These are phyloP conservation scores for Solanum hybrid DNA, from an alignment of 305 asterid species.

Conservation along the genomic window DNA sequence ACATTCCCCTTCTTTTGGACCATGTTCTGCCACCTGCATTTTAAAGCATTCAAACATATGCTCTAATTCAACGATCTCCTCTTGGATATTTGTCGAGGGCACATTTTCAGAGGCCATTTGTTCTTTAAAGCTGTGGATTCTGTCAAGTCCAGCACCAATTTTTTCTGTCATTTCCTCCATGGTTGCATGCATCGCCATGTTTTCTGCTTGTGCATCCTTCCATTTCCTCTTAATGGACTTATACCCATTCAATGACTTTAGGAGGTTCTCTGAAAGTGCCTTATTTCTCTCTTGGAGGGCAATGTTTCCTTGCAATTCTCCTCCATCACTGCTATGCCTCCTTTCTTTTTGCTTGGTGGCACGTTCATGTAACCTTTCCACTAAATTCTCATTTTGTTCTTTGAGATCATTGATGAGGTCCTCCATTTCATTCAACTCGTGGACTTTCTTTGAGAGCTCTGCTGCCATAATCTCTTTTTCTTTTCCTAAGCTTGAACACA, in stretches of 20 bases:
- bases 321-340: neutral
- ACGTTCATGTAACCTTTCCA: slow-evolving; percentile 35
- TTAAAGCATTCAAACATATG: slow-evolving; percentile 39
- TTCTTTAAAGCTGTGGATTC: slow-evolving; percentile 37
- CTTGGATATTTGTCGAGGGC: slow-evolving; percentile 22
- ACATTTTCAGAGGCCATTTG: slow-evolving; percentile 13
- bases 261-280: slow-evolving; percentile 48
- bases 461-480: slow-evolving; percentile 71
- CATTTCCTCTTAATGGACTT: slow-evolving; percentile 55
- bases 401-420: slow-evolving; percentile 45
- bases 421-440: slow-evolving; percentile 52
- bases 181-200: slow-evolving; percentile 22
- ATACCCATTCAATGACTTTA: slow-evolving; percentile 48
- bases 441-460: slow-evolving; percentile 51
- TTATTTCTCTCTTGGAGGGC: slow-evolving; percentile 57
- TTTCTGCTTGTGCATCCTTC: slow-evolving; percentile 45
- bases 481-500: slow-evolving; percentile 70
- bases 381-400: slow-evolving; percentile 38
- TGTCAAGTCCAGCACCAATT: slow-evolving; percentile 30
- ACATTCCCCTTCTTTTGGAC: slow-evolving; percentile 36
- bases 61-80: slow-evolving; percentile 48
- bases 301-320: slow-evolving; percentile 22
- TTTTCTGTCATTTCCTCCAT: slow-evolving; percentile 50
- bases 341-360: slow-evolving; percentile 27
- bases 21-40: slow-evolving; percentile 28